Base-by-base conservation (phyloP, 1,139 yeast genomes). In the Diutina scorzettiae region DNA sequence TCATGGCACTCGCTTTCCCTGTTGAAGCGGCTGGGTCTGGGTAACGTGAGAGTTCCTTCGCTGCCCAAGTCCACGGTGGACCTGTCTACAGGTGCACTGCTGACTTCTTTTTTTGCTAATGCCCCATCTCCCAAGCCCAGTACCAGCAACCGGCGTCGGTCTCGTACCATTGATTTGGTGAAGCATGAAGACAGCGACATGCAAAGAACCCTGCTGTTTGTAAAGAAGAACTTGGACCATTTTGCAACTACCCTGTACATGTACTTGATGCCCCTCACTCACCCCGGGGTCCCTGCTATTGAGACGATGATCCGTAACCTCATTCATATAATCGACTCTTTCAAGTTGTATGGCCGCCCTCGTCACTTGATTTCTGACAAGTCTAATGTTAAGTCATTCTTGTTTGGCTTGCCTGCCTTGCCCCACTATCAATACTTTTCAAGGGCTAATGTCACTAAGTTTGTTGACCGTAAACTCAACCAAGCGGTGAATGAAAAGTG, bases 271-370 rank as follows among this genome's bases (percentile, higher is more conserved):
- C 80, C 81, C 2, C 64, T 63, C 27, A 48, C 70, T 7, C 81
- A 75, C 52, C 76, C 78, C 0, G 76, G 78, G 12, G 79, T 75
- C 11, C 59, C 63, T 33, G 73, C 73, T n/a, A 60, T 69, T 23
- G 80, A 75, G 53, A 75, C 76, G 27, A 73, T 74, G 79, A 61
- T 75, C 40, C 60, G 81, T 45, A 62, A 71, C 51, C 63, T 69
- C 44, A 64, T 75, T 40, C 78, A 76, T 43, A 63, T 73, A 18
- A 61, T 74, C 52, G 78, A 75, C 52, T 59, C 75, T 5, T 75
- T 73, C 57, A 68, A 63, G 50, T 57, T 75, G 40, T 75, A 74
- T 49, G 81, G 81, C 1, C 60, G 80, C 44, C 81, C 81, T 1
- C 54, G 58, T 21, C 75, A 64, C 45, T 67, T 75, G 48, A 56